Conservation (phyloP, 768 basidiomycete genomes). For the Neoboletus subvelutipes region DNA sequence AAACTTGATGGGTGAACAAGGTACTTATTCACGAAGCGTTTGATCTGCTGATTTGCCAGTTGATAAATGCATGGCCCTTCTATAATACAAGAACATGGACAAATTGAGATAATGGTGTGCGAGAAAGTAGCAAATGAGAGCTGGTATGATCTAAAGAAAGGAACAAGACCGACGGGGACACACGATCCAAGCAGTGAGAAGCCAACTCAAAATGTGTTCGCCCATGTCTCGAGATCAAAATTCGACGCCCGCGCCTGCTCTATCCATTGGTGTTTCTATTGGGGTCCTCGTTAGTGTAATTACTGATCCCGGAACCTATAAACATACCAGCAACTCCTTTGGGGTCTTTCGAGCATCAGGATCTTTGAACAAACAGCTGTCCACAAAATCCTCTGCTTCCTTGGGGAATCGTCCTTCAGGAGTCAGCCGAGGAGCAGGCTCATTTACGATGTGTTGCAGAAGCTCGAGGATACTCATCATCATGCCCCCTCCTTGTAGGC, state of each 20-base stretch:
- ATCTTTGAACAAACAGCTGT: constrained; percentile 89
- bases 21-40: background rate
- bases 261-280: constrained; percentile 75
- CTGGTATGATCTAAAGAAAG: constrained; percentile 25
- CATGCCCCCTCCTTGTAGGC: constrained; percentile 91
- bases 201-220: constrained; percentile 60
- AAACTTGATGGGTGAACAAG: background rate
- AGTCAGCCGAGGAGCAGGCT: constrained; percentile 88
- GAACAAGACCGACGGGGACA: constrained; percentile 9
- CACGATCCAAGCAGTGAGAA: constrained; percentile 16
- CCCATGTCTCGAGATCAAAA: constrained; percentile 79
- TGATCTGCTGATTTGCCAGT: background rate
- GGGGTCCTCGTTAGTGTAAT: constrained; percentile 9
- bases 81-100: constrained; percentile 34
- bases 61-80: constrained; percentile 16
- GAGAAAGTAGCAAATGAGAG: constrained; percentile 27
- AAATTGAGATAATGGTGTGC: constrained; percentile 32
- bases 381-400: constrained; percentile 82
- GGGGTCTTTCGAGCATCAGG: constrained; percentile 81
- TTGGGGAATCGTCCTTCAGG: constrained; percentile 70
- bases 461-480: constrained; percentile 98
- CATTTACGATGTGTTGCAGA: constrained; percentile 97
- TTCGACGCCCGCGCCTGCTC: constrained; percentile 55
- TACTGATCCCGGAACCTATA: background rate
- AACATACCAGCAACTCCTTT: constrained; percentile 73